phyloP scores from a whole-genome alignment of 2,329 filamentous ascomycete species.

The Myriosclerotinia curreyana region DNA sequence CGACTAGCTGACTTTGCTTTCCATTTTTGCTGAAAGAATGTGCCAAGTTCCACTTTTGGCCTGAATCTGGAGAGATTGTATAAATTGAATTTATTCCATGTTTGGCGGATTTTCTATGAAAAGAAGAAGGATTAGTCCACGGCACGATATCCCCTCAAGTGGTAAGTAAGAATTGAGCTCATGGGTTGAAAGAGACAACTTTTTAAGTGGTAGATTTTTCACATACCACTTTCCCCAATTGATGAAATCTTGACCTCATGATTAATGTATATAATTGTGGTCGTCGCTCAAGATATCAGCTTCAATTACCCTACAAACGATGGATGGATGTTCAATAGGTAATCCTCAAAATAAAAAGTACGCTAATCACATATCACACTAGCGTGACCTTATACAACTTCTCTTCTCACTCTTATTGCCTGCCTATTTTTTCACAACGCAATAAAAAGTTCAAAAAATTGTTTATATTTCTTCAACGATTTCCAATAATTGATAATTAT shows the following conservation, averaged over 20 bases:
- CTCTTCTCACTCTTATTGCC: too few species aligned
- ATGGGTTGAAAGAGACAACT: not conserved
- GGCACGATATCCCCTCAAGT: not conserved
- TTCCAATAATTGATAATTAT: not conserved
- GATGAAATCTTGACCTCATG: conserved; percentile 23
- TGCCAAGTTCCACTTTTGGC: conserved; percentile 49
- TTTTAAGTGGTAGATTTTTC: not conserved
- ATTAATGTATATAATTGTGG: conserved; percentile 12
- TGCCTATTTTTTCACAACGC: conserved; percentile 2
- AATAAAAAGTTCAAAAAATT: not conserved
- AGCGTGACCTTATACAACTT: conserved; percentile 2
- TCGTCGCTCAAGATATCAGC: not conserved
- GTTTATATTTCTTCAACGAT: not conserved
- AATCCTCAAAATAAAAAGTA: conserved; percentile 12
- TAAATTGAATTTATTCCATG: conserved; percentile 97
- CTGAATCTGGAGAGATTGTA: conserved; percentile 72
- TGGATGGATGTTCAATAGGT: too few species aligned
- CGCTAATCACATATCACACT: conserved; percentile 15
- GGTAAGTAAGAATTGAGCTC: not conserved
- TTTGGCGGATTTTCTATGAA: conserved; percentile 81
- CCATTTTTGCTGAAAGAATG: conserved; percentile 99
- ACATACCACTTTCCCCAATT: conserved; percentile 21
- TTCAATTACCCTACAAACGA: too few species aligned
- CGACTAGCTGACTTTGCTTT: conserved; percentile 77
- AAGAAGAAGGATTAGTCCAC: not conserved